Evolutionary conservation across 2,329 filamentous ascomycete species (phyloP), one percentile per base, ranked within the genome.

Genomic region (Eutypa lata): DNA sequence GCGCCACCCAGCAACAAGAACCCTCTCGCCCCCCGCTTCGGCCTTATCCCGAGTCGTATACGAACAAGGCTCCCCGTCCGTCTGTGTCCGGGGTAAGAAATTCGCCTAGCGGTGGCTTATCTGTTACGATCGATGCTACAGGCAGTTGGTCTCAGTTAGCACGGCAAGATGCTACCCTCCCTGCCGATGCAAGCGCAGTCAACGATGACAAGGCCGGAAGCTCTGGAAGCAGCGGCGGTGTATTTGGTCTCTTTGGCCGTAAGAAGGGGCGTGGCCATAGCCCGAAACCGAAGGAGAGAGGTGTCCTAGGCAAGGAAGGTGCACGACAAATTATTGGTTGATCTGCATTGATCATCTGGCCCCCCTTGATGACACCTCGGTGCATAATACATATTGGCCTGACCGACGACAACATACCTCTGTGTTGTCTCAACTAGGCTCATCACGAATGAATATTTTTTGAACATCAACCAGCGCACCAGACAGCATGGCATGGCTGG

Each of bases 241-340:
- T 97, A 80, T 87, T 97, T 59, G 90, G 91, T 1, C 95, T 99
- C 70, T 77, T 97, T 55, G 90, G 83, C 59, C 81, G 92, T 65
- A 96, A 96, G 75, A 96, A 90, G 76, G 91, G 92, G 26, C 81
- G 92, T 57, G 91, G 91, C 51, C 86, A 91, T 71, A 97, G 91
- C 68, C 94, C 94, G 1, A 97, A 96, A 74, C 92, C 92, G 24
- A 93, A 91, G 70, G 92, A 97, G 73, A 83, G 91, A 51, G 94
- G 94, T 53, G 92, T 99, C 7, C 68, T 99, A 53, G 94, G 94
- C 53, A 97, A 97, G 68, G 92, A 97, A 69, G 94, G 94, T 16
- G 92, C 94, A 11, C 81, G 94, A 68, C 87, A 91, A 58, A 82
- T 93, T 52, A 88, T 93, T 66, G 86, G 83, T 62, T 89, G 76